A percentile compares a stretch with the other conserved stretches of the same genome.
Conservation (phyloP, 1,139 yeast genomes). For the Sugiyamaella neomexicana region DNA sequence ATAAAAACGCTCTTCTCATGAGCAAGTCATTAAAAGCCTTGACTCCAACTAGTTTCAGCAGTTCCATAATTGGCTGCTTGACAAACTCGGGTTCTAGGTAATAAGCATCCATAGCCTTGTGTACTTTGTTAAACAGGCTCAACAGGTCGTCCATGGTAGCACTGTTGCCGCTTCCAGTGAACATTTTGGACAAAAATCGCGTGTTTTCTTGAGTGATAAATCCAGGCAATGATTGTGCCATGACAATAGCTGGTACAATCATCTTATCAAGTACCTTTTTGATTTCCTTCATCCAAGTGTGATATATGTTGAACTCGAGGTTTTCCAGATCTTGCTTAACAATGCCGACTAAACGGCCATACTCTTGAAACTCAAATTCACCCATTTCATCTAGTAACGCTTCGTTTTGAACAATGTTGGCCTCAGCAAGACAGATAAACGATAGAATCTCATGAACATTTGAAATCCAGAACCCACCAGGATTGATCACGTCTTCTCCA, state of each 20-base stretch:
- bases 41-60: conserved; percentile 86
- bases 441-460: conserved; percentile 95
- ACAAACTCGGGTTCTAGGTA: conserved; percentile 83
- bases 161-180: conserved; percentile 51
- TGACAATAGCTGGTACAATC: conserved; percentile 89
- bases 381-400: conserved; percentile 81
- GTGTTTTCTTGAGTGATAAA: conserved; percentile 87
- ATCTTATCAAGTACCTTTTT: conserved; percentile 89
- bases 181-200: conserved; percentile 82
- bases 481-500: conserved; percentile 84
- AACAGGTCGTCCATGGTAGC: conserved; percentile 95
- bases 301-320: conserved; percentile 88
- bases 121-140: conserved; percentile 84
- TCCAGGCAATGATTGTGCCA: conserved; percentile 95
- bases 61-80: conserved; percentile 80
- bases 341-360: conserved; percentile 83
- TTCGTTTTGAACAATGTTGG: conserved; percentile 81
- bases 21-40: conserved; percentile 93
- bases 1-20: conserved; percentile 90
- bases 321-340: conserved; percentile 94
- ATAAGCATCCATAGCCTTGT: conserved; percentile 92
- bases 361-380: conserved; percentile 86
- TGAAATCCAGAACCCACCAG: conserved; percentile 97
- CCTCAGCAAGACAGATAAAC: conserved; percentile 91
- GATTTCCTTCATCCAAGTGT: conserved; percentile 96